These are phyloP conservation scores for Trichoderma gracile DNA, from an alignment of 2,329 filamentous ascomycete species.

Conservation along the genomic window DNA sequence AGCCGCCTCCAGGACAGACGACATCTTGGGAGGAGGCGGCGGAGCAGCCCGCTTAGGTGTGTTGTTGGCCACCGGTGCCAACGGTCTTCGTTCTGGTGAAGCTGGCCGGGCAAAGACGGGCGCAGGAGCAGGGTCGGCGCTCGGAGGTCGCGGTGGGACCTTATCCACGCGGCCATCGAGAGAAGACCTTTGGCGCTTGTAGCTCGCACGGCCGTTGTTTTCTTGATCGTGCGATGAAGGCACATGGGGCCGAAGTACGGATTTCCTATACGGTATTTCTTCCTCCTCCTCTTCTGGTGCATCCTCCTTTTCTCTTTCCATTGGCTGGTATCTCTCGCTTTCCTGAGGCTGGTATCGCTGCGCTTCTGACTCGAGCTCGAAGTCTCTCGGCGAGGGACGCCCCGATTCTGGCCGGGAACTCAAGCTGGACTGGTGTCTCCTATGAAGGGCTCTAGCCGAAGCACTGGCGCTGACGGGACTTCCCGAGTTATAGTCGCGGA, in stretches of 20 bases:
- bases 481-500: slow-evolving; percentile 56
- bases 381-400: slow-evolving; percentile 36
- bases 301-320: slow-evolving; percentile 27
- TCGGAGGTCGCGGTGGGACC: slow-evolving; percentile 53
- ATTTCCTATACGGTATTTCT: slow-evolving; percentile 50
- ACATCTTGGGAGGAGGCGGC: slow-evolving; percentile 89
- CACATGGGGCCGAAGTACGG: slow-evolving; percentile 50
- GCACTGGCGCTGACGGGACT: slow-evolving; percentile 57
- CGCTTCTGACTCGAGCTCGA: slow-evolving; percentile 29
- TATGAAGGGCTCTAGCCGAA: slow-evolving; percentile 45
- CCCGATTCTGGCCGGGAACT: slow-evolving; percentile 39
- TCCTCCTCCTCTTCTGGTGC: slow-evolving; percentile 39
- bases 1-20: slow-evolving; percentile 82
- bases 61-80: slow-evolving; percentile 58
- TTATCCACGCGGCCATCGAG: slow-evolving; percentile 58
- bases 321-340: slow-evolving; percentile 34
- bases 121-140: slow-evolving; percentile 47
- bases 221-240: slow-evolving; percentile 76
- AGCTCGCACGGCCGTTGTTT: slow-evolving; percentile 73
- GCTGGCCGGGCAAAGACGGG: slow-evolving; percentile 39
- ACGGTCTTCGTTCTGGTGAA: slow-evolving; percentile 58
- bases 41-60: slow-evolving; percentile 79
- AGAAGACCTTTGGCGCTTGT: slow-evolving; percentile 62
- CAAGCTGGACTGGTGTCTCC: slow-evolving; percentile 43
- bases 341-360: slow-evolving; percentile 34